A percentile compares a stretch with the other conserved stretches of the same genome.
phyloP scores from a whole-genome alignment of 2,329 filamentous ascomycete genomes.

The Fusarium transvaalense region DNA sequence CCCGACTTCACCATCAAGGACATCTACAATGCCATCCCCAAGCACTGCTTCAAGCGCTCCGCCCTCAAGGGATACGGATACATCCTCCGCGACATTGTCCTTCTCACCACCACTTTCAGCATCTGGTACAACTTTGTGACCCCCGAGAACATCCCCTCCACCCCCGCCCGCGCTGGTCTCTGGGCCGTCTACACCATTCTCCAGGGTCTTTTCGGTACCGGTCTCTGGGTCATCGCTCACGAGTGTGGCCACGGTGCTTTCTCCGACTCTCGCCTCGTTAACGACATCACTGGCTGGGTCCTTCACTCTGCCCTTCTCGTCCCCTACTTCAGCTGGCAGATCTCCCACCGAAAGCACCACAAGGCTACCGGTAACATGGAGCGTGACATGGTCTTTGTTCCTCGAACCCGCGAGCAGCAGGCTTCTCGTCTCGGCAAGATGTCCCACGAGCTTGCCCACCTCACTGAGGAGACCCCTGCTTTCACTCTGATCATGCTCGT shows the following conservation, averaged over 20 bases:
- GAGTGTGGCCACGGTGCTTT: constrained; percentile 98
- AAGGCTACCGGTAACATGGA: constrained; percentile 98
- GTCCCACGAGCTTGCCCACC: constrained; percentile 85
- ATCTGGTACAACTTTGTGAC: constrained; percentile 92
- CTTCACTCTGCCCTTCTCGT: constrained; percentile 90
- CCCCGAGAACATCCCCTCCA: constrained; percentile 82
- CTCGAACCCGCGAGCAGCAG: constrained; percentile 86
- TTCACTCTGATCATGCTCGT: constrained; percentile 80
- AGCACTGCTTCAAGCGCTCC: constrained; percentile 95
- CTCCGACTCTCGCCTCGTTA: constrained; percentile 89
- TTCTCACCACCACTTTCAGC: constrained; percentile 82
- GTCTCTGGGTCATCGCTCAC: constrained; percentile 95
- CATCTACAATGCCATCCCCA: constrained; percentile 95
- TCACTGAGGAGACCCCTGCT: constrained; percentile 95
- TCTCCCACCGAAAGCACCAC: constrained; percentile 99
- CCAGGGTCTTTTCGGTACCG: constrained; percentile 93
- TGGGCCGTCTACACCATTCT: constrained; percentile 79
- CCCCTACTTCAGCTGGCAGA: constrained; percentile 99
- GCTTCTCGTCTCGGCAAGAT: constrained; percentile 80
- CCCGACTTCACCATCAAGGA: constrained; percentile 98
- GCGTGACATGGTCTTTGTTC: constrained; percentile 99
- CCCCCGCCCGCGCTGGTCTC: constrained; percentile 72
- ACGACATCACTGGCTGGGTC: constrained; percentile 93
- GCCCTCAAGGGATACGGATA: constrained; percentile 81
- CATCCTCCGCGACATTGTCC: constrained; percentile 83